Evolutionary conservation across 768 basidiomycete species (phyloP), one percentile per base, ranked within the genome.

Genomic region (Trametes meyenii): DNA sequence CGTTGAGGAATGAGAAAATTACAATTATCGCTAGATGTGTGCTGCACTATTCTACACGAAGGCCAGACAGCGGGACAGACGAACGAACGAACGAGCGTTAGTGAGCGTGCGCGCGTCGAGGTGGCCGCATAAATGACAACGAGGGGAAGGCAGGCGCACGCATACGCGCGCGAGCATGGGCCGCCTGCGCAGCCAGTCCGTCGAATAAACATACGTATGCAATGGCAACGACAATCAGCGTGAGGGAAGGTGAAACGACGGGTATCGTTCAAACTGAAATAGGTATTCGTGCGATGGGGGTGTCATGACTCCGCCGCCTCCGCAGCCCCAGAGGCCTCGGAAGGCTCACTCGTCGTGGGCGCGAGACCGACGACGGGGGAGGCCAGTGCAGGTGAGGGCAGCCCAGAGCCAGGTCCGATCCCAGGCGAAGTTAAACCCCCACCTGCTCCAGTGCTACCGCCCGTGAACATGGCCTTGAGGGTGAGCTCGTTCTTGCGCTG

Each of bases 401-500:
- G 40, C 24, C 45, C 54, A 16, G 57, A 39, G 44, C 55, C 24
- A 6, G 26, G 23, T 10, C 50, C 54, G 29, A 43, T 42, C 13
- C 38, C 36, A 5, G 65, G 62, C 45, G 65, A 66, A 17, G 40
- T 17, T 29, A 50, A 40, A 16, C n/a, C 56, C 14, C 49, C 52
- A 29, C 23, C 44, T 1, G 42, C 19, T 0, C 29, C 45, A 16
- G 52, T 43, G 33, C 55, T 19, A 33, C 62, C 52, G 4, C 76
- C 78, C 36, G 72, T 81, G 71, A 95, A 95, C 92, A 98, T 96
- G 33, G 91, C 90, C 78, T 89, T 94, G 66, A 98, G 76, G 21
- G 92, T 87, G 76, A 85, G 74, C 55, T 95, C 94, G 70, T 91
- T 93, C 74, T 86, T 80, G 72, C 85, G 85, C 79, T 94, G 90